Percentiles rank a stretch among this genome's conserved stretches.
Conservation (phyloP, 2,329 filamentous ascomycete species). For the Aureobasidium sp. region DNA sequence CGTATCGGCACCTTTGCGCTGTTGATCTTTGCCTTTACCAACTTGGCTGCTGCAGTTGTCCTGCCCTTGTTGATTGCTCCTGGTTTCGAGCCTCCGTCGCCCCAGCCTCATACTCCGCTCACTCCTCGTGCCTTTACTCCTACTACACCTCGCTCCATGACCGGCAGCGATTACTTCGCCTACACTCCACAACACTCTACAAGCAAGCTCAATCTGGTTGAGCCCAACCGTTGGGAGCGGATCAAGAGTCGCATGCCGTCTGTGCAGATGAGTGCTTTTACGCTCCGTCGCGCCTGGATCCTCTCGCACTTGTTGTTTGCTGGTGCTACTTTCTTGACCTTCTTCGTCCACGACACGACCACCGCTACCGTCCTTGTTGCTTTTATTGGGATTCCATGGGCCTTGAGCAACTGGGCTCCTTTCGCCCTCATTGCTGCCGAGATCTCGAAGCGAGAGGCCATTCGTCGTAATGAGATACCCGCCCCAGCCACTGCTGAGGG, state of each 20-base stretch:
- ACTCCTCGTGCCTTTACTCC: slow-evolving; percentile 28
- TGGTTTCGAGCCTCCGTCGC: slow-evolving; percentile 53
- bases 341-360: slow-evolving; percentile 65
- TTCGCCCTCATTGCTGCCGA: slow-evolving; percentile 93
- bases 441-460: slow-evolving; percentile 73
- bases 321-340: slow-evolving; percentile 71
- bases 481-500: slow-evolving; percentile 31
- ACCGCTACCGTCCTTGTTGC: slow-evolving; percentile 72
- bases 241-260: slow-evolving; percentile 12
- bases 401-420: slow-evolving; percentile 86
- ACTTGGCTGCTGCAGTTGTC: slow-evolving; percentile 71
- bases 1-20: slow-evolving; percentile 83
- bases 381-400: slow-evolving; percentile 84
- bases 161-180: slow-evolving; percentile 23
- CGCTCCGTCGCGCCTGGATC: slow-evolving; percentile 82
- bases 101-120: slow-evolving; percentile 32
- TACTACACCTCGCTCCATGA: slow-evolving; percentile 27
- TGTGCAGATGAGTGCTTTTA: slow-evolving; percentile 73
- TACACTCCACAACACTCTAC: slow-evolving; percentile 17
- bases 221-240: slow-evolving; percentile 21
- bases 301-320: slow-evolving; percentile 79
- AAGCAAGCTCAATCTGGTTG: slow-evolving; percentile 17
- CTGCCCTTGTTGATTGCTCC: slow-evolving; percentile 81
- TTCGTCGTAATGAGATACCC: slow-evolving; percentile 45
- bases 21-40: slow-evolving; percentile 79